Base-by-base conservation (phyloP, 108 stramenopile genomes). In the Cyclotella choctawhatcheeana region DNA sequence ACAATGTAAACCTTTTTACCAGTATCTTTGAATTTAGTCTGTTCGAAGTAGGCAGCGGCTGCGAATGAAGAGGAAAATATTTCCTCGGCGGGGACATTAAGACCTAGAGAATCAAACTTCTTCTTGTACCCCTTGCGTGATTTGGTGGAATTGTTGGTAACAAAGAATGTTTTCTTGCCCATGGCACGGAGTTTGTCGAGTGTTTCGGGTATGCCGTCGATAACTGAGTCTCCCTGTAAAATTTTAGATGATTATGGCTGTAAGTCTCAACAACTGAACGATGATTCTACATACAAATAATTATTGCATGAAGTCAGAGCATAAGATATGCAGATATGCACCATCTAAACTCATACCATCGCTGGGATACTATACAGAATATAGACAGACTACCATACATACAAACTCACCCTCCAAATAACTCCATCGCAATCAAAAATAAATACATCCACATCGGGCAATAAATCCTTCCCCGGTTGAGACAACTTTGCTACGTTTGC, bases 381-480 rank as follows among this genome's bases (percentile, higher is more conserved):
- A 1, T 2, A 21, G 17, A n/a, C n/a, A 7, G 0, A 67, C 29
- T 1, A 22, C 27, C n/a, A n/a, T n/a, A n/a, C n/a, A n/a, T n/a
- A n/a, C n/a, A n/a, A 21, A 69, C 67, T 69, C 60, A 68, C 72
- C 50, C 92, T 90, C 97, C 98, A 99, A 73, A 99, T 98, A 53
- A 99, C 98, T 64, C 98, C 98, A 74, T 99, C 98, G 58, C 98
- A 99, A 82, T 99, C 98, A 73, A 99, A 99, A 69, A 99, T 99
- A 70, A 99, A 99, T 0, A 97, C 95, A 73, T 99, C 97, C 0
- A 93, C 88, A 20, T 83, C 44, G 55, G 92, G 84, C 53, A 97
- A 64, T 48, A 97, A 79, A 48, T 85, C 72, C 43, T 73, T 76
- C 32, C 85, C 60, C 0, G 94, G 89, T 16, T 96, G 88, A 45